Evolutionary conservation across 2,329 filamentous ascomycete genomes (phyloP), one percentile per base, ranked within the genome.

Genomic region (Podosphaera xanthii): DNA sequence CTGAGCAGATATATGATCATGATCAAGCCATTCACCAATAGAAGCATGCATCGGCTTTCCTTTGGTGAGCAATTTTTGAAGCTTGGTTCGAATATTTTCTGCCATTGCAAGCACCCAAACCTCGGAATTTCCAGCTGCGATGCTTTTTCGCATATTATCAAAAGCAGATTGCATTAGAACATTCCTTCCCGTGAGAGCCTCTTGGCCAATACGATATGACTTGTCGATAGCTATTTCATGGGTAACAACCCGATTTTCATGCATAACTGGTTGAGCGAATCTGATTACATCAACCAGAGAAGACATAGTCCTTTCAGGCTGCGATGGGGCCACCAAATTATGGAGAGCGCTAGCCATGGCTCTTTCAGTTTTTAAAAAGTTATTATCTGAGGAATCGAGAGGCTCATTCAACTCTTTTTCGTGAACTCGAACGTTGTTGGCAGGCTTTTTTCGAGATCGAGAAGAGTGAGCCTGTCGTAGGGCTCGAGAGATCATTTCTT

Each of bases 141-240:
- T 77, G n/a, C 79, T 76, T 52, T 75, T 69, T 49, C 74, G 76
- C 76, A 88, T 84, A 46, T 77, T 72, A 59, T 78, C 74, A 65
- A 78, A 81, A 10, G 81, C 72, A 44, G 74, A 72, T 46, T 75
- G 73, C 64, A 85, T 72, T 69, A 80, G 67, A 70, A 79, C 75
- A 75, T 82, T 72, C 71, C 80, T 77, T 69, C 75, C 81, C 71
- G 76, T 80, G 69, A 74, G 76, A 69, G 81, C 65, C 60, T 81
- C 76, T 56, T 79, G 75, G 2, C 86, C 82, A 53, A 91, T 82
- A 56, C 83, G 80, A 68, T 84, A 91, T 64, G 88, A 82, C 64
- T 81, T 83, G 70, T 91, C 86, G 64, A 92, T 84, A 7, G 85
- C 83, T 52, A 92, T 72, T 71, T 91, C 87, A 67, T 91, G 87